Percentiles rank a stretch among this genome's conserved stretches.
phyloP scores from a whole-genome alignment of 139 green algal genomes.

The Chlamydomonas schloesseri region DNA sequence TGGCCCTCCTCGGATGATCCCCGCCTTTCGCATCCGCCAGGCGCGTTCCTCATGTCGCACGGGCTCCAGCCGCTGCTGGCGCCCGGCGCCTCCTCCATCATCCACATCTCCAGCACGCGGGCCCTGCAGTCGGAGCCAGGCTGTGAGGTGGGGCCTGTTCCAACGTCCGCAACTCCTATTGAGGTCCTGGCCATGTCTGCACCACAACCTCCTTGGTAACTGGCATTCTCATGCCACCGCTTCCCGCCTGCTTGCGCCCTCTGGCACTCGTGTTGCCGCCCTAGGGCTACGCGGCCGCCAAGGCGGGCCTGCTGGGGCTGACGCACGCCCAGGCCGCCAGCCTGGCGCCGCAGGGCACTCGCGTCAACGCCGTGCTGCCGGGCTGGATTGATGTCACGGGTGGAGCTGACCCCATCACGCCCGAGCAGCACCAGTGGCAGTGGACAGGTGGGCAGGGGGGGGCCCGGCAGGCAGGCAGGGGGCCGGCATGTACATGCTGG shows the following conservation, averaged over 20 bases:
- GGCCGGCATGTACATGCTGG: too few species aligned
- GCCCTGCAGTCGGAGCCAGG: conserved; percentile 68
- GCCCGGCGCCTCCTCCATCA: conserved; percentile 51
- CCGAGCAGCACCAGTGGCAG: conserved; percentile 70
- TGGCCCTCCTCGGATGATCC: neutral
- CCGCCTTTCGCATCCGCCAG: conserved; percentile 24
- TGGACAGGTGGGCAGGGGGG: neutral
- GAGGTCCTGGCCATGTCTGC: too few species aligned
- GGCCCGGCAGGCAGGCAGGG: neutral
- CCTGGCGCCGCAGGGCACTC: neutral
- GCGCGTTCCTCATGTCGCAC: conserved; percentile 66
- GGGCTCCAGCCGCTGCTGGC: conserved; percentile 56
- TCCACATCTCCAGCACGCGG: conserved; percentile 68
- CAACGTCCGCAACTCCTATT: neutral
- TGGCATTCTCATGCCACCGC: too few species aligned
- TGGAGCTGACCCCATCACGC: conserved; percentile 4
- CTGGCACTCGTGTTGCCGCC: too few species aligned
- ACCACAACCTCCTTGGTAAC: too few species aligned
- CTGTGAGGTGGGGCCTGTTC: conserved; percentile 38
- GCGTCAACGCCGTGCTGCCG: conserved; percentile 68
- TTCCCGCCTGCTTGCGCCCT: too few species aligned
- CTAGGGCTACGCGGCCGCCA: conserved; percentile 68
- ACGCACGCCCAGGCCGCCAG: conserved; percentile 56
- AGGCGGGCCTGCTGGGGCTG: conserved; percentile 70
- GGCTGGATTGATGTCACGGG: conserved; percentile 65